These are phyloP conservation scores for Cyclotella distinguenda DNA, from an alignment of 108 stramenopile genomes.

Conservation along the genomic window DNA sequence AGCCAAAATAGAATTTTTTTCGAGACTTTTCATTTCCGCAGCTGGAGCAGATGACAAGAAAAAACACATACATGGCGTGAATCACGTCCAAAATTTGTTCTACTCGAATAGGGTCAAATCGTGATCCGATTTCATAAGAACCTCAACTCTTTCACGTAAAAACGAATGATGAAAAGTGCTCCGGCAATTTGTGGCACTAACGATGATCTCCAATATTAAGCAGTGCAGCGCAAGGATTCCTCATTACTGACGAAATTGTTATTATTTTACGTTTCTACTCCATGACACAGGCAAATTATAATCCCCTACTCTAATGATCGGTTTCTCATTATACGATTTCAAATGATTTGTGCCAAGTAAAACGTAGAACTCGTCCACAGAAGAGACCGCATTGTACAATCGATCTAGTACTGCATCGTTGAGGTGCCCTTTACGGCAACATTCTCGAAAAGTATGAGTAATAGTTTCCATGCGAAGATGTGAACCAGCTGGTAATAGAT, in stretches of 20 bases:
- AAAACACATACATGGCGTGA: too few relatives aligned
- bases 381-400: constrained; percentile 45
- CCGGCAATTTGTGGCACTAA: too few relatives aligned
- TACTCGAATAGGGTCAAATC: too few relatives aligned
- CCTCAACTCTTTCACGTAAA: too few relatives aligned
- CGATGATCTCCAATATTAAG: too few relatives aligned
- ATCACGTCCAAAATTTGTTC: too few relatives aligned
- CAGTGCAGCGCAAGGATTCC: too few relatives aligned
- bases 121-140: too few relatives aligned
- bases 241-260: neutral
- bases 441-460: constrained; percentile 63
- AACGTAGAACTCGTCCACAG: constrained; percentile 28
- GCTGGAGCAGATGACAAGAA: too few relatives aligned
- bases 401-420: constrained; percentile 60
- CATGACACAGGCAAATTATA: constrained; percentile 19
- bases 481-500: constrained; percentile 55
- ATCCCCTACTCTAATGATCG: neutral
- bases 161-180: too few relatives aligned
- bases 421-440: constrained; percentile 64
- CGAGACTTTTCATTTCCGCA: too few relatives aligned
- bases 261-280: constrained; percentile 14
- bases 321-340: neutral
- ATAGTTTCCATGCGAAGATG: constrained; percentile 52
- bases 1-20: too few relatives aligned
- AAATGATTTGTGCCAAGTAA: constrained; percentile 36